These are phyloP conservation scores for Acephala macrosclerotiorum DNA, from an alignment of 2,329 filamentous ascomycete genomes.

Conservation along the genomic window DNA sequence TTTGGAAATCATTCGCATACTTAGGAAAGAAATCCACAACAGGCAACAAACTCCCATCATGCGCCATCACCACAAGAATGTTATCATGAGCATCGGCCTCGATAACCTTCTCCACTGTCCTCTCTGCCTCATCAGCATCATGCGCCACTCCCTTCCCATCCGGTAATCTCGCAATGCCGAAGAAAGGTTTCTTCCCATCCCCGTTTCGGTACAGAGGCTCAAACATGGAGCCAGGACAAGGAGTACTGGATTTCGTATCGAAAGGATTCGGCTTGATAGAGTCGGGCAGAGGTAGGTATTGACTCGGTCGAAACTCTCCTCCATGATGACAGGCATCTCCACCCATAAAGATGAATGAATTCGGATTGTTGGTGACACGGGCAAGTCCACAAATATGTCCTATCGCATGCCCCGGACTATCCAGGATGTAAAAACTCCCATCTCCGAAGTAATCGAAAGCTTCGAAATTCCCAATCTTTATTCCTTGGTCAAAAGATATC, in stretches of 20 bases:
- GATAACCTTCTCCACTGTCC: conserved; percentile 53
- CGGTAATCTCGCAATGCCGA: conserved; percentile 36
- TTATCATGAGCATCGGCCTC: conserved; percentile 53
- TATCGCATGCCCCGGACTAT: conserved; percentile 58
- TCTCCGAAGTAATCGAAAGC: conserved; percentile 63
- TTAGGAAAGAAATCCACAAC: conserved; percentile 58
- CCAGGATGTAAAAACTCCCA: conserved; percentile 60
- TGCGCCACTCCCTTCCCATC: conserved; percentile 28
- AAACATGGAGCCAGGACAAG: conserved; percentile 52
- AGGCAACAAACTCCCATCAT: conserved; percentile 52
- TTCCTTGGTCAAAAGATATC: conserved; percentile 44
- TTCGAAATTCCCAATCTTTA: conserved; percentile 54
- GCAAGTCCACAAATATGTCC: conserved; percentile 53
- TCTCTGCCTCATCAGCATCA: conserved; percentile 44
- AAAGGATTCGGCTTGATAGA: conserved; percentile 51
- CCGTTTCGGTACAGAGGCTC: conserved; percentile 47
- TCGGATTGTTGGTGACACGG: conserved; percentile 43
- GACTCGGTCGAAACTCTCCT: conserved; percentile 53
- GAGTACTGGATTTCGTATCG: conserved; percentile 30
- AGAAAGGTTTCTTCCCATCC: conserved; percentile 43
- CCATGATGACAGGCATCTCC: conserved; percentile 56
- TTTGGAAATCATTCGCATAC: conserved; percentile 53
- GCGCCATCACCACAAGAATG: conserved; percentile 55
- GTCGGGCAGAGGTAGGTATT: conserved; percentile 48
- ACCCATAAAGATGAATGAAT: conserved; percentile 57